phyloP scores from a whole-genome alignment of 441 rosid genomes.

The Populus hybrid region DNA sequence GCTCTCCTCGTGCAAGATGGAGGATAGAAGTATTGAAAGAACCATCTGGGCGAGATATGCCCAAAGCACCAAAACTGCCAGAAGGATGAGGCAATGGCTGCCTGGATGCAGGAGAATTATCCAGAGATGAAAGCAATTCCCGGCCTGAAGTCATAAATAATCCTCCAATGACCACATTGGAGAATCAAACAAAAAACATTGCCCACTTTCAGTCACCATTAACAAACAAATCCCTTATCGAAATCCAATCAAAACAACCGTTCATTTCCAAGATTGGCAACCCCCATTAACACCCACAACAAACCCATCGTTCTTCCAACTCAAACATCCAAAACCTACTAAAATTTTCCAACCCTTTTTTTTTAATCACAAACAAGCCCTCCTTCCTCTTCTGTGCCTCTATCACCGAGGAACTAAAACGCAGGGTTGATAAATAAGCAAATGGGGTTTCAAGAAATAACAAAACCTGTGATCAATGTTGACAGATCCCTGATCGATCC shows the following conservation, averaged over 20 bases:
- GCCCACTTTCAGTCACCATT: background rate
- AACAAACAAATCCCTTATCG: constrained; percentile 9
- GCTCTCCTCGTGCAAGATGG: constrained; percentile 19
- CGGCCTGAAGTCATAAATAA: constrained; percentile 50
- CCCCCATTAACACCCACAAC: background rate
- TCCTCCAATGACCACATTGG: constrained; percentile 43
- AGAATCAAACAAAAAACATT: constrained; percentile 18
- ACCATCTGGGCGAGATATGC: constrained; percentile 26
- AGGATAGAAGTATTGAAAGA: constrained; percentile 26
- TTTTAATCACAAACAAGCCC: background rate
- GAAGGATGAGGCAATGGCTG: constrained; percentile 10
- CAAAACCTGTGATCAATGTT: constrained; percentile 1
- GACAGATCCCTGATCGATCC: constrained; percentile 27
- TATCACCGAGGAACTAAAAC: constrained; percentile 2
- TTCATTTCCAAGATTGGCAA: background rate
- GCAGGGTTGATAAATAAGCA: background rate
- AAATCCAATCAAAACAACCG: constrained; percentile 4
- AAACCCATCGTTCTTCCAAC: background rate
- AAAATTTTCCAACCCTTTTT: too few relatives aligned
- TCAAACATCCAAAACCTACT: background rate
- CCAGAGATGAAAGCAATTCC: constrained; percentile 38
- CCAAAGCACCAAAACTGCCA: constrained; percentile 27
- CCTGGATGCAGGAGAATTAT: constrained; percentile 23
- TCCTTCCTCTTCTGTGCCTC: background rate
- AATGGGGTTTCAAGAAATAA: constrained; percentile 4